These are phyloP conservation scores for Tuber microsphaerosporum DNA, from an alignment of 495 filamentous ascomycete species.

Conservation along the genomic window DNA sequence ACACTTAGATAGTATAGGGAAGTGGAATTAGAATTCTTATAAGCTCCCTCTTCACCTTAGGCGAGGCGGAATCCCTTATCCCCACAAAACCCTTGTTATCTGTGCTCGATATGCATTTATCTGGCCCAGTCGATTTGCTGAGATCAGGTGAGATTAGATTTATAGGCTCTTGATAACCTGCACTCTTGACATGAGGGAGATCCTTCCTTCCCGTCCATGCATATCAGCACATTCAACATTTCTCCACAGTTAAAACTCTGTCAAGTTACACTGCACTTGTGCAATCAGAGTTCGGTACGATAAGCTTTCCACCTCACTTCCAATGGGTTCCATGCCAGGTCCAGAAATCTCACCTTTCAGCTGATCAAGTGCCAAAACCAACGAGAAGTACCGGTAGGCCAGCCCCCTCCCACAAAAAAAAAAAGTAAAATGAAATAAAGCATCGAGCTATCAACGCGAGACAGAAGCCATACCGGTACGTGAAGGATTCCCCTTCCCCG, in stretches of 20 bases:
- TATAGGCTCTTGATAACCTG: neutral
- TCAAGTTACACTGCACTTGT: neutral
- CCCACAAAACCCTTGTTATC: neutral
- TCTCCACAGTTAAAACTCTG: neutral
- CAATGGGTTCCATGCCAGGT: neutral
- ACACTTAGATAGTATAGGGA: neutral
- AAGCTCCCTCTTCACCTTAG: neutral
- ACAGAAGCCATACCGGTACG: neutral
- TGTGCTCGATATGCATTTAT: neutral
- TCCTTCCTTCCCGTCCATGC: neutral
- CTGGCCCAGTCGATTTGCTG: neutral
- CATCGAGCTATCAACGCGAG: neutral
- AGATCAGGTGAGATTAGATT: neutral
- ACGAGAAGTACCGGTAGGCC: neutral
- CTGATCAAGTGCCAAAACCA: neutral
- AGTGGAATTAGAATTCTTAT: neutral
- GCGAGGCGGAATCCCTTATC: neutral
- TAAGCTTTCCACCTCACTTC: neutral
- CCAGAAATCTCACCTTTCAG: neutral
- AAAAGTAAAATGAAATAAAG: neutral
- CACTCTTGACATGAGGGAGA: neutral
- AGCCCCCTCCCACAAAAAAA: neutral
- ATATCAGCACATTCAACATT: neutral
- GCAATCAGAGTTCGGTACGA: neutral
- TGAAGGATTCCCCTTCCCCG: neutral